A percentile compares a stretch with the other conserved stretches of the same genome.
Evolutionary conservation across 2,329 filamentous ascomycete genomes (phyloP).

Genomic region (Claviceps cyperi): DNA sequence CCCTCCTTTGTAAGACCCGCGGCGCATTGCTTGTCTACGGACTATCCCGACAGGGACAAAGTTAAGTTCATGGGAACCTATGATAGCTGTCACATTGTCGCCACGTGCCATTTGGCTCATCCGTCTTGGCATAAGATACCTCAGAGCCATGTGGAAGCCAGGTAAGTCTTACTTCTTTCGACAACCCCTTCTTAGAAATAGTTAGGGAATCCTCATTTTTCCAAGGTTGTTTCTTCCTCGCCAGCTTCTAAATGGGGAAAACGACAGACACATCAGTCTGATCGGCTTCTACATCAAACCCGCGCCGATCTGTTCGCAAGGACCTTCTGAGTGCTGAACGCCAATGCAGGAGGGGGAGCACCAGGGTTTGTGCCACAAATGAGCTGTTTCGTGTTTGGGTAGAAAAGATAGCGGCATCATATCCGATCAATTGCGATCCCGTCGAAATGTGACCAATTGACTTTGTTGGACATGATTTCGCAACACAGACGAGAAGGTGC

Average conservation of each 20-base stretch:
- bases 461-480: not conserved
- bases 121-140: not conserved
- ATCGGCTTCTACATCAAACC: not conserved
- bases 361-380: not conserved
- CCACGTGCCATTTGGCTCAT: constrained; percentile 1
- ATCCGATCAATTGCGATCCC: not conserved
- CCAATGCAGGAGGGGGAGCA: not conserved
- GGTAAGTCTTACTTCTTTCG: not conserved
- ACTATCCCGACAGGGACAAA: not conserved
- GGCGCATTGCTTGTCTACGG: not conserved
- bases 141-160: not conserved
- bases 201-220: not conserved
- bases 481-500: not conserved
- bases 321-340: not conserved
- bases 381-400: not conserved
- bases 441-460: not conserved
- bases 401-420: not conserved
- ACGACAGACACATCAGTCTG: not conserved
- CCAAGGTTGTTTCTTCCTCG: not conserved
- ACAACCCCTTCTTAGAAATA: not conserved
- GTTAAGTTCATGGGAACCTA: not conserved
- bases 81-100: not conserved
- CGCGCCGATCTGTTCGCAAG: not conserved
- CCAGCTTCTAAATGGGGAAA: not conserved
- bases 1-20: not conserved